Evolutionary conservation across 129 eudicot genomes (phyloP), one percentile per base, ranked within the genome.

Genomic region (Apium graveolens): DNA sequence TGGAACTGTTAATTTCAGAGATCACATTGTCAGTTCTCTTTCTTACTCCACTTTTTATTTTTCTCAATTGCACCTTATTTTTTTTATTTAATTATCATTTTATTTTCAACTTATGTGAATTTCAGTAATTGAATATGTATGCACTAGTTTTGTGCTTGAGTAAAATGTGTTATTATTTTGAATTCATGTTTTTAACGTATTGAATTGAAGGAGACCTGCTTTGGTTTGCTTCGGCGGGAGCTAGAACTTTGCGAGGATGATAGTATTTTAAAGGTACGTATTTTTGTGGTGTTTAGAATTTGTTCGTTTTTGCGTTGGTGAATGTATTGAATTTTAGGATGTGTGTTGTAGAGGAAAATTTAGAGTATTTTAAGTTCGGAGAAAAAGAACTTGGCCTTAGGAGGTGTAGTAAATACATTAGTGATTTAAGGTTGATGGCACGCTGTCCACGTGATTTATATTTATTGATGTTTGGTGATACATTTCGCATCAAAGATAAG

Each of bases 201-300:
- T 34, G 11, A 69, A 13, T 65, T 81, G 32, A 89, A 94, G 98
- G 98, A 96, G 27, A 86, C 97, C 0, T 96, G 99, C 70, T 92
- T 82, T 66, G 92, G 90, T 49, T 85, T 84, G 26, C 87, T 96
- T 78, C 89, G 97, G 76, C 86, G 99, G n/a, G 99, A 96, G 81
- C 53, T 92, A 41, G 91, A 89, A 46, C 90, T 87, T 57, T 83
- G 90, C 1, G 86, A 80, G 42, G 84, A 83, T 17, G 99, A 96
- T 49, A 38, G 41, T 38, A 84, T 94, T 57, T 70, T 85, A 17
- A 77, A 80, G 70, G 98, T 93, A 78, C 77, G 86, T 20, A 42
- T 65, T 29, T 38, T 20, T 5, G 27, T 51, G 17, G 7, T 44
- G 72, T 26, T 80, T 69, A 26, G 12, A 1, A 44, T 44, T 44